Evolutionary conservation across 805 yeast species (phyloP).

Genomic region (Cyberlindnera xylosilytica): DNA sequence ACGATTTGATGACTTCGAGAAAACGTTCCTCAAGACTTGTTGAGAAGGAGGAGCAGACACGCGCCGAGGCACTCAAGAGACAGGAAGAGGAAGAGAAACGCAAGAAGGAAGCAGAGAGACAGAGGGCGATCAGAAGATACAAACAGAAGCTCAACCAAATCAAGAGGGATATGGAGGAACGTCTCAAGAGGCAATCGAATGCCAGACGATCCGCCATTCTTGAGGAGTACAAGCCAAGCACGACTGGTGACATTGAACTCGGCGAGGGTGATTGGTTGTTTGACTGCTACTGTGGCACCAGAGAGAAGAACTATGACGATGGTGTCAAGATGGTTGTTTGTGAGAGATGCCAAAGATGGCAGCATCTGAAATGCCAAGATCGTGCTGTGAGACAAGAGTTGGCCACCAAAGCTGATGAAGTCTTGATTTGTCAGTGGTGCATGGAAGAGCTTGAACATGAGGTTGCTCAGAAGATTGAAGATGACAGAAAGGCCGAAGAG

Average conservation of each 20-base stretch:
- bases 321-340: slow-evolving; percentile 34
- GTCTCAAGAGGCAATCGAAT: slow-evolving; percentile 19
- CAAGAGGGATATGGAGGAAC: slow-evolving; percentile 26
- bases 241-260: slow-evolving; percentile 25
- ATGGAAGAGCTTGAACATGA: slow-evolving; percentile 26
- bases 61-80: slow-evolving; percentile 32
- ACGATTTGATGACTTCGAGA: slow-evolving; percentile 59
- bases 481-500: slow-evolving; percentile 19
- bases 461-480: slow-evolving; percentile 20
- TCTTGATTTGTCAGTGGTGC: slow-evolving; percentile 29
- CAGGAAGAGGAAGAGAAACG: slow-evolving; percentile 36
- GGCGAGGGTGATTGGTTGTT: slow-evolving; percentile 37
- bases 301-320: slow-evolving; percentile 34
- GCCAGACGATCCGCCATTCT: slow-evolving; percentile 19
- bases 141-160: slow-evolving; percentile 22
- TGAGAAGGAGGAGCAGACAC: slow-evolving; percentile 60
- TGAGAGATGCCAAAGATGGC: slow-evolving; percentile 37
- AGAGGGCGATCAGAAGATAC: slow-evolving; percentile 35
- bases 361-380: slow-evolving; percentile 35
- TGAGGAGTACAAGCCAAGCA: slow-evolving; percentile 29
- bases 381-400: slow-evolving; percentile 27
- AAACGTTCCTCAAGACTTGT: slow-evolving; percentile 74
- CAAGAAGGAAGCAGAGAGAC: slow-evolving; percentile 25
- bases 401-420: slow-evolving; percentile 25
- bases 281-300: slow-evolving; percentile 36